Conservation (phyloP, 768 basidiomycete species). For the Plicaturopsis crispa region DNA sequence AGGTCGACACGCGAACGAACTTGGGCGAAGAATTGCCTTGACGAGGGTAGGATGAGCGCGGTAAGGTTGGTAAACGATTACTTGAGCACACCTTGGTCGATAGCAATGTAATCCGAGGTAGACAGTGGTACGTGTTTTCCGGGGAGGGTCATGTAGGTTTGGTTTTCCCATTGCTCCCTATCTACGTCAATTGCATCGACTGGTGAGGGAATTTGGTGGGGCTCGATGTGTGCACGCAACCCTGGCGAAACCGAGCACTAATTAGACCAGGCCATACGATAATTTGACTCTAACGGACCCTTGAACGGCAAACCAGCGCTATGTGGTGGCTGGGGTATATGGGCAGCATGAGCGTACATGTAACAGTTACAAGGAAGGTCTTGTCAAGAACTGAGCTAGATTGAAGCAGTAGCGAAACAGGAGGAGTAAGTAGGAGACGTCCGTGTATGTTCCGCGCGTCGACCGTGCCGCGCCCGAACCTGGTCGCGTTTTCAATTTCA, state of each 20-base stretch:
- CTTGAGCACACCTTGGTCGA: constrained; percentile 70
- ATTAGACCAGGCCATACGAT: not conserved
- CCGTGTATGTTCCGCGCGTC: no score
- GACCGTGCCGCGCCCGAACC: no score
- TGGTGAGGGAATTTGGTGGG: constrained; percentile 87
- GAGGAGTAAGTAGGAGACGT: no score
- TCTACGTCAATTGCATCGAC: constrained; percentile 74
- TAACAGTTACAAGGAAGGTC: no score
- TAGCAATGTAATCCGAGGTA: constrained; percentile 81
- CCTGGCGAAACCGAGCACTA: constrained; percentile 32
- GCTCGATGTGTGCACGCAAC: constrained; percentile 76
- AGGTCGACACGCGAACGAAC: constrained; percentile 83
- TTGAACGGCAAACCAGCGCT: constrained; percentile 49
- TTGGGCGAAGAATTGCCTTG: constrained; percentile 87
- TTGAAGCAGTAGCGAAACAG: no score
- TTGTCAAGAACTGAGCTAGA: no score
- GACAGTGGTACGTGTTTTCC: constrained; percentile 67
- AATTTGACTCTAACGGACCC: constrained; percentile 20
- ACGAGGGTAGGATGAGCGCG: constrained; percentile 1
- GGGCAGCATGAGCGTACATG: constrained; percentile 40
- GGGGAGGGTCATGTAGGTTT: constrained; percentile 58
- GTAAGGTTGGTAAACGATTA: not conserved
- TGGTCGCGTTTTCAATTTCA: no score
- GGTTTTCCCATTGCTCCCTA: constrained; percentile 68
- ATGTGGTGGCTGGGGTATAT: constrained; percentile 67